Conservation (phyloP, 352 stramenopile species). For the Globisporangium okanoganense region DNA sequence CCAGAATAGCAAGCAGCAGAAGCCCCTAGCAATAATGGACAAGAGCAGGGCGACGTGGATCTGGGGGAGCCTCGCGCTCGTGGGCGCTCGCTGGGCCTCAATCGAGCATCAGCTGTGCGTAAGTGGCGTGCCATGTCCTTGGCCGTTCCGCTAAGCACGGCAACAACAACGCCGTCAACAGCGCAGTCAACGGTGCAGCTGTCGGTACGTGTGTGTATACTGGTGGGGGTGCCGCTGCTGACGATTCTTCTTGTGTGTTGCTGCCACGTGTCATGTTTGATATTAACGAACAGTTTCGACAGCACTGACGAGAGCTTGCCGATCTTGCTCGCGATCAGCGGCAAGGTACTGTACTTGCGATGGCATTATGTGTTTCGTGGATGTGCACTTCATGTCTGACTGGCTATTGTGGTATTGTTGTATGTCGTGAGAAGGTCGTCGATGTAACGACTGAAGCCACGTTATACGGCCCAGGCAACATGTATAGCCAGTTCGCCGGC, state of each 20-base stretch:
- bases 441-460: constrained; percentile 66
- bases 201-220: constrained; percentile 24
- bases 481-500: constrained; percentile 73
- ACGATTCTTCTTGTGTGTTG: constrained; percentile 6
- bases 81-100: constrained; percentile 66
- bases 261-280: neutral
- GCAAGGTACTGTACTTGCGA: constrained; percentile 40
- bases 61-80: constrained; percentile 42
- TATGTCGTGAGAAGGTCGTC: constrained; percentile 33
- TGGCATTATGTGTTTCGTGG: too few relatives aligned
- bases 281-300: constrained; percentile 45
- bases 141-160: constrained; percentile 39
- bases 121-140: constrained; percentile 60
- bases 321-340: constrained; percentile 68
- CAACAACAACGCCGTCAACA: constrained; percentile 14
- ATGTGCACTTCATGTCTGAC: constrained; percentile 7
- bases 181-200: constrained; percentile 22
- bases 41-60: constrained; percentile 33
- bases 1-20: neutral
- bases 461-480: constrained; percentile 75
- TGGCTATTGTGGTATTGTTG: neutral
- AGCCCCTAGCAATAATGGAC: constrained; percentile 15
- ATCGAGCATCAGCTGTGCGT: constrained; percentile 63
- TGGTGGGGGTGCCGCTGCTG: constrained; percentile 7
- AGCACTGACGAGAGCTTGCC: constrained; percentile 58